A percentile compares a stretch with the other conserved stretches of the same genome.
Evolutionary conservation across 371 early-diverging fungal genomes (phyloP).

Genomic region (Lichtheimia hyalospora): DNA sequence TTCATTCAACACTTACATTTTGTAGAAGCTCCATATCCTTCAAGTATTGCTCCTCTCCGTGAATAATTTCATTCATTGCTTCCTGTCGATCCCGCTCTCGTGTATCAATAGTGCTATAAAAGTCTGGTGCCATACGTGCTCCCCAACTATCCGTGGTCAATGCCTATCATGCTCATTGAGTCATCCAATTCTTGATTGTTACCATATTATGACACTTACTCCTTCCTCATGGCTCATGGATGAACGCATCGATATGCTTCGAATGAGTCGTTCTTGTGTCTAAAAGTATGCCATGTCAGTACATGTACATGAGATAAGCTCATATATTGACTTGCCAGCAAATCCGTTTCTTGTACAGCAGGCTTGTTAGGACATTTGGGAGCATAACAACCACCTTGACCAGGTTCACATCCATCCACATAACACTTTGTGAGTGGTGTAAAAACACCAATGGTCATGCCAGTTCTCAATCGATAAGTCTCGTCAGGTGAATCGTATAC

Average conservation of each 20-base stretch:
- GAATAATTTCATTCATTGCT: constrained; percentile 83
- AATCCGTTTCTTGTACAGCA: constrained; percentile 5
- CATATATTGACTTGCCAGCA: constrained; percentile 7
- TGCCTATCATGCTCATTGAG: not conserved
- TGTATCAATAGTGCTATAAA: constrained; percentile 64
- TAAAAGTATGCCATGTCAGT: not conserved
- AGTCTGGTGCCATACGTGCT: constrained; percentile 59
- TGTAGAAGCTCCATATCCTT: constrained; percentile 52
- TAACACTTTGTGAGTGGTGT: constrained; percentile 20
- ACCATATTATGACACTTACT: constrained; percentile 6
- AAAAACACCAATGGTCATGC: constrained; percentile 15
- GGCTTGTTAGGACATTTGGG: constrained; percentile 26
- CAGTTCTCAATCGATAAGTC: constrained; percentile 15
- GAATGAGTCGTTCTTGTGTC: constrained; percentile 1
- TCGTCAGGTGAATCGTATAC: constrained; percentile 23
- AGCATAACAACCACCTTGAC: constrained; percentile 24
- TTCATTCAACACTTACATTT: not conserved
- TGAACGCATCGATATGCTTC: constrained; percentile 13
- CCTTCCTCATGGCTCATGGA: constrained; percentile 5
- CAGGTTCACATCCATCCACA: constrained; percentile 17
- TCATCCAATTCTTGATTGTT: not conserved
- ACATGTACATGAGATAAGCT: not conserved
- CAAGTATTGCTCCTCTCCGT: constrained; percentile 83
- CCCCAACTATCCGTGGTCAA: constrained; percentile 43
- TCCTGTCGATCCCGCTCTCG: constrained; percentile 85